Evolutionary conservation across 352 stramenopile genomes (phyloP).

Genomic region (Phytophthora sp.): DNA sequence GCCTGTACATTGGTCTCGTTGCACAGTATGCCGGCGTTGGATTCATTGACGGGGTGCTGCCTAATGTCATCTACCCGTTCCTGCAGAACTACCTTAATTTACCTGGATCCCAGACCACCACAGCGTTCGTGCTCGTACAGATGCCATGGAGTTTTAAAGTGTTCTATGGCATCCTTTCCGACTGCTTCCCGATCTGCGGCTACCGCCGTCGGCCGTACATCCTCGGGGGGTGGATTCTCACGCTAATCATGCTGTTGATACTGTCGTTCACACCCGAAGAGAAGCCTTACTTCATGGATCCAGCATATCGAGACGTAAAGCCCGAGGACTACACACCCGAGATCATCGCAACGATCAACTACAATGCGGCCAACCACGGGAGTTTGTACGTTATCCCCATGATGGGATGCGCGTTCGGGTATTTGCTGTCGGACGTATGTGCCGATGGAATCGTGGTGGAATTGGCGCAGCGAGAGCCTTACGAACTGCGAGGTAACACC

Average conservation of each 20-base stretch:
- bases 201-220: conserved; percentile 64
- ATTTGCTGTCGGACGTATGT: conserved; percentile 55
- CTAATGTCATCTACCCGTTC: conserved; percentile 62
- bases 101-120: conserved; percentile 48
- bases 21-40: conserved; percentile 60
- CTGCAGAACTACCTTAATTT: conserved; percentile 66
- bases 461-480: conserved; percentile 53
- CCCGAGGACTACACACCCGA: conserved; percentile 51
- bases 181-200: conserved; percentile 65
- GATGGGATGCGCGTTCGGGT: conserved; percentile 53
- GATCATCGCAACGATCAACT: conserved; percentile 52
- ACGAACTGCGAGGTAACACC: conserved; percentile 42
- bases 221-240: conserved; percentile 51
- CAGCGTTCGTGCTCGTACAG: conserved; percentile 54
- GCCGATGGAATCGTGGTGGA: conserved; percentile 58
- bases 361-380: conserved; percentile 38
- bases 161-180: conserved; percentile 62
- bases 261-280: conserved; percentile 44
- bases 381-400: conserved; percentile 53
- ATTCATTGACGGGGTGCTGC: conserved; percentile 55
- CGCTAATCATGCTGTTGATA: conserved; percentile 45
- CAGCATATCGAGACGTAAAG: conserved; percentile 46
- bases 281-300: conserved; percentile 51
- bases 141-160: conserved; percentile 73
- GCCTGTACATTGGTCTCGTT: conserved; percentile 54